A percentile compares a stretch with the other conserved stretches of the same genome.
Conservation (phyloP, 805 yeast species). For the Kodamaea nitidulidarum region DNA sequence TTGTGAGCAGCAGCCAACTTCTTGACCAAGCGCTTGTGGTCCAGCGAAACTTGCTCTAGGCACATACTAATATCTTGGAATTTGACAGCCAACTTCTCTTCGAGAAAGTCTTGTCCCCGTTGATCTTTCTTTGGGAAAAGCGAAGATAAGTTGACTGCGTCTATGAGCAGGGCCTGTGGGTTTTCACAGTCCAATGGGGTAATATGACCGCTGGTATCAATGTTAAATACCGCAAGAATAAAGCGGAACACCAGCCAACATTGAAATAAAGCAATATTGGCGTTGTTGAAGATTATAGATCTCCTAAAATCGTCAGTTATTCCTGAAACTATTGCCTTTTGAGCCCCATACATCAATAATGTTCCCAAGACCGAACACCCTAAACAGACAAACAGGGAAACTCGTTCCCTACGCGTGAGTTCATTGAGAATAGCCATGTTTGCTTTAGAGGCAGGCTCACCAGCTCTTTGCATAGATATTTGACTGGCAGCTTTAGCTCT, state of each 20-base stretch:
- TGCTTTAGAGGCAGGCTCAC: not conserved
- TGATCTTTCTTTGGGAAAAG: too few species aligned
- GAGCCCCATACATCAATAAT: conserved; percentile 25
- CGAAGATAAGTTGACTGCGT: too few species aligned
- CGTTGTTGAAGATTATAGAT: conserved; percentile 29
- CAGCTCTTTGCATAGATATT: conserved; percentile 11
- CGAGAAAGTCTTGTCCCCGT: not conserved
- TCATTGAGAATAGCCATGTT: conserved; percentile 10
- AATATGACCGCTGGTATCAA: not conserved
- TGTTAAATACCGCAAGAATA: conserved; percentile 14
- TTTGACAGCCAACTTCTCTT: conserved; percentile 3
- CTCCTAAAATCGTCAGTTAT: conserved; percentile 20
- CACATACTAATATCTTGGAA: conserved; percentile 8
- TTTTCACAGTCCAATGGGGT: not conserved
- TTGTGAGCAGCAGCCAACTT: conserved; percentile 10
- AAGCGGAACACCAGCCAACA: conserved; percentile 29
- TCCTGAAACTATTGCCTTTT: conserved; percentile 19
- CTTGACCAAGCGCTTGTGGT: conserved; percentile 12
- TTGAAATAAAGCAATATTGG: conserved; percentile 34
- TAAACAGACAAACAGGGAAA: conserved; percentile 24
- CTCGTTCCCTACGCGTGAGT: conserved; percentile 14
- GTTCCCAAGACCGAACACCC: conserved; percentile 25
- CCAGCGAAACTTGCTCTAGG: conserved; percentile 9
- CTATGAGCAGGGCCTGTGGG: too few species aligned
- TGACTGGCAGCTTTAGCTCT: conserved; percentile 15